Evolutionary conservation across 331 rosid species (phyloP).

Genomic region (Prunus yedoensis): DNA sequence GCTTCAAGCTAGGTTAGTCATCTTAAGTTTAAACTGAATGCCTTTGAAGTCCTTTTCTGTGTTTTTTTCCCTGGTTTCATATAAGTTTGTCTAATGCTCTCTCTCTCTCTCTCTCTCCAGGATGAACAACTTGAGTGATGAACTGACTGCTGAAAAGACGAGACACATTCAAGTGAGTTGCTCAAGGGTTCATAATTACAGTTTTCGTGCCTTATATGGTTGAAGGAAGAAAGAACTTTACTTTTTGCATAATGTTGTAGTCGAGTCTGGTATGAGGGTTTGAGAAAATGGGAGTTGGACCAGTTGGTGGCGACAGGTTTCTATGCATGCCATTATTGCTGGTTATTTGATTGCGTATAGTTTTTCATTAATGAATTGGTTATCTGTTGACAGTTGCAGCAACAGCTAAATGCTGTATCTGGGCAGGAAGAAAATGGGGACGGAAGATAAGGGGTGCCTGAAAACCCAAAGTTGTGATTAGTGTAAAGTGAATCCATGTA

Average conservation of each 20-base stretch:
- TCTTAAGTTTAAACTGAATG: slow-evolving; percentile 5
- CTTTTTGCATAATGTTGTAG: background rate
- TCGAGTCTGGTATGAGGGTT: background rate
- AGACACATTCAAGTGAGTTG: slow-evolving; percentile 73
- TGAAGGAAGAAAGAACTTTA: background rate
- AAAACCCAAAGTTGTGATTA: slow-evolving; percentile 27
- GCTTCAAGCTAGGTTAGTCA: slow-evolving; percentile 75
- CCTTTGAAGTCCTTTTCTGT: background rate
- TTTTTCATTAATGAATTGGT: slow-evolving; percentile 10
- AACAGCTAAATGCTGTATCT: slow-evolving; percentile 53
- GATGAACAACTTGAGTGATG: slow-evolving; percentile 74
- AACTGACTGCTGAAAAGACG: slow-evolving; percentile 75
- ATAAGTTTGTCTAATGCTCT: slow-evolving; percentile 1
- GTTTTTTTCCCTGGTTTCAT: background rate
- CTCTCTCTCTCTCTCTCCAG: slow-evolving; percentile 43
- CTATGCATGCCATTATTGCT: background rate
- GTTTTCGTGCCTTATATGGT: background rate
- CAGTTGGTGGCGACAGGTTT: background rate
- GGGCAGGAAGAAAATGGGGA: slow-evolving; percentile 67
- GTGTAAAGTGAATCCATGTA: slow-evolving; percentile 39
- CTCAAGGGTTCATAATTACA: slow-evolving; percentile 3
- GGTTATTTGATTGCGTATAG: slow-evolving; percentile 5
- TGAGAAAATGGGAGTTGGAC: background rate
- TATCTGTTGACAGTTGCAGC: slow-evolving; percentile 68
- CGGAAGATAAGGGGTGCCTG: slow-evolving; percentile 53